A percentile compares a stretch with the other conserved stretches of the same genome.
Conservation (phyloP, 2,329 filamentous ascomycete genomes). For the Chaetomiaceae sp. region DNA sequence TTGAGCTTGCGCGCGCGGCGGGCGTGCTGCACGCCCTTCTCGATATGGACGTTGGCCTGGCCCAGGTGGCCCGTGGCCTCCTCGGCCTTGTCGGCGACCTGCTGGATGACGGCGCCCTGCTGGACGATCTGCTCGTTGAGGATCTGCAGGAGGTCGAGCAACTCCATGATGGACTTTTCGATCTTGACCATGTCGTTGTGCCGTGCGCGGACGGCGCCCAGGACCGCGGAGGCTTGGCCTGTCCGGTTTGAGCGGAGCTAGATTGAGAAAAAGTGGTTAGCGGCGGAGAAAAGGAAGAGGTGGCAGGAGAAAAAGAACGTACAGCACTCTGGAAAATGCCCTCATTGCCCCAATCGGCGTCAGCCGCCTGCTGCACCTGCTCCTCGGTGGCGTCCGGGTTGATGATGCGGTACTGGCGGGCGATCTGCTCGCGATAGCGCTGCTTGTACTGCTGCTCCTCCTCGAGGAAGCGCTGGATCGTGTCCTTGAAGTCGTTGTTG, state of each 20-base stretch:
- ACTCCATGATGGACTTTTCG: constrained; percentile 67
- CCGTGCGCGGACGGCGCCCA: constrained; percentile 74
- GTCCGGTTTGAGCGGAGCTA: constrained; percentile 72
- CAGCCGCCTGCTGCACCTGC: constrained; percentile 64
- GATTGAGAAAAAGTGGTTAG: neutral
- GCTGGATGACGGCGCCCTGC: constrained; percentile 61
- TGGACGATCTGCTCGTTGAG: constrained; percentile 70
- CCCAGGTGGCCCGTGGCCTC: constrained; percentile 63
- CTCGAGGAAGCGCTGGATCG: constrained; percentile 64
- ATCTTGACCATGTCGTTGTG: constrained; percentile 82
- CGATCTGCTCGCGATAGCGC: constrained; percentile 72
- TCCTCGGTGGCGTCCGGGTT: constrained; percentile 74
- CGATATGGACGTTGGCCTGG: constrained; percentile 65
- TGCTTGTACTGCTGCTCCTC: constrained; percentile 68
- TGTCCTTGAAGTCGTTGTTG: constrained; percentile 67
- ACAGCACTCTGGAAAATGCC: constrained; percentile 80
- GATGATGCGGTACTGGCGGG: constrained; percentile 75
- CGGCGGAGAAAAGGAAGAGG: neutral
- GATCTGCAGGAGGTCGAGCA: constrained; percentile 67
- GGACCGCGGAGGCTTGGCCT: constrained; percentile 66
- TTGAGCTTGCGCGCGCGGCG: constrained; percentile 68
- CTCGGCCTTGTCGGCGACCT: constrained; percentile 61
- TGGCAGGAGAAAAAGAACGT: constrained; percentile 34
- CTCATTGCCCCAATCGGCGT: constrained; percentile 71
- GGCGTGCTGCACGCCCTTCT: constrained; percentile 64